Conservation (phyloP, 495 filamentous ascomycete species). For the Hyaloscypha hepaticicola region DNA sequence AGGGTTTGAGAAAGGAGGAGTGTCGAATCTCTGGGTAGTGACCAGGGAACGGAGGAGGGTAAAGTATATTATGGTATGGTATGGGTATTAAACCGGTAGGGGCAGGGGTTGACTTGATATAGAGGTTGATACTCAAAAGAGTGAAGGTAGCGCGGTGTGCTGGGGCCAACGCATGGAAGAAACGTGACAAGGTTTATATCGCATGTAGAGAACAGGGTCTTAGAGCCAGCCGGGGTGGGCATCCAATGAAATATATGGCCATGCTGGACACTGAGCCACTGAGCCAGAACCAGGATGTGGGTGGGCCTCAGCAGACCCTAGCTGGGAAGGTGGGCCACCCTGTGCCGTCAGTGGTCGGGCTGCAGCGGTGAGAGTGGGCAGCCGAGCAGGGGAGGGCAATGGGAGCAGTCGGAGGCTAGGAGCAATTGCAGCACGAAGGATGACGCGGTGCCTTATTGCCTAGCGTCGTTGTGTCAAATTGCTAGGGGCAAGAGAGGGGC, state of each 20-base stretch:
- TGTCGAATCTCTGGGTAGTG: slow-evolving; percentile 11
- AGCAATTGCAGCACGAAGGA: slow-evolving; percentile 20
- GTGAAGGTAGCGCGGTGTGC: neutral
- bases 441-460: slow-evolving; percentile 31
- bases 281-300: neutral
- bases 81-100: neutral
- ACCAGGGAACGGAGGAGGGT: slow-evolving; percentile 1
- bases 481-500: slow-evolving; percentile 11
- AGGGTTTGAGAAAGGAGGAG: slow-evolving; percentile 12
- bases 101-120: slow-evolving; percentile 1
- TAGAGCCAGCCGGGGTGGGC: slow-evolving; percentile 6
- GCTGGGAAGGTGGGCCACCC: neutral
- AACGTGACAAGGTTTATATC: slow-evolving; percentile 29
- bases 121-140: slow-evolving; percentile 4
- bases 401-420: neutral
- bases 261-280: neutral
- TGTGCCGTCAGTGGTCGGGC: slow-evolving; percentile 16
- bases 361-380: slow-evolving; percentile 5
- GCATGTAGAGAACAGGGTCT: slow-evolving; percentile 7
- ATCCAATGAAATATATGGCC: slow-evolving; percentile 20
- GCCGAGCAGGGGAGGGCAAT: neutral
- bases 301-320: neutral
- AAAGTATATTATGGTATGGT: neutral
- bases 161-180: slow-evolving; percentile 28
- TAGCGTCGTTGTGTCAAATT: slow-evolving; percentile 30